A percentile compares a stretch with the other conserved stretches of the same genome.
These are phyloP conservation scores for Linnemannia exigua DNA, from an alignment of 192 early-diverging fungal genomes.

Conservation along the genomic window DNA sequence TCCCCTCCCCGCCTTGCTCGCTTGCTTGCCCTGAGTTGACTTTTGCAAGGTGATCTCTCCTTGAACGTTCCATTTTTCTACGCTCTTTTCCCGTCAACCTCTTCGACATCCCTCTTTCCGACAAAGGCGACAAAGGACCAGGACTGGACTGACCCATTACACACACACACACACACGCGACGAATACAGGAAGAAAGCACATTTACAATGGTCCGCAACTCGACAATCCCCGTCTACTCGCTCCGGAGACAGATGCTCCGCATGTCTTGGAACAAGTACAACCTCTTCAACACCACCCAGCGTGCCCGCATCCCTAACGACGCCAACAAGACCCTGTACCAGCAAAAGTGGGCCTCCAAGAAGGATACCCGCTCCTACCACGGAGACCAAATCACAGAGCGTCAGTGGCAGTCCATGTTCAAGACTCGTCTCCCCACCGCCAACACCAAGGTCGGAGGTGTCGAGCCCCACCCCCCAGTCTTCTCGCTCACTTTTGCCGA, in stretches of 20 bases:
- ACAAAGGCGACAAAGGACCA: neutral
- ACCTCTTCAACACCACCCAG: slow-evolving; percentile 86
- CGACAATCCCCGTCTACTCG: slow-evolving; percentile 55
- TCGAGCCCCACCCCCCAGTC: slow-evolving; percentile 73
- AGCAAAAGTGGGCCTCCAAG: slow-evolving; percentile 97
- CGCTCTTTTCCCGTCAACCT: neutral
- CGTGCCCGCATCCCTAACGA: slow-evolving; percentile 67
- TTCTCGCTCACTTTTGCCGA: slow-evolving; percentile 87
- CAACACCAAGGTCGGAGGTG: slow-evolving; percentile 63
- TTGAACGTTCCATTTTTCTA: neutral
- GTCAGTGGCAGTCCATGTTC: slow-evolving; percentile 83
- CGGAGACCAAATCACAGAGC: slow-evolving; percentile 90
- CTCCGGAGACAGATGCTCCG: slow-evolving; percentile 79
- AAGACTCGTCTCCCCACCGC: slow-evolving; percentile 79
- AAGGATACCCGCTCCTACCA: slow-evolving; percentile 94
- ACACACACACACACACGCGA: neutral
- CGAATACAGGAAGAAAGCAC: neutral
- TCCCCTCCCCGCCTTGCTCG: neutral
- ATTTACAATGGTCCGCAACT: slow-evolving; percentile 41
- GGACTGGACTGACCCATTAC: neutral
- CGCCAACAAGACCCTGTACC: slow-evolving; percentile 81
- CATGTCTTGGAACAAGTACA: slow-evolving; percentile 97
- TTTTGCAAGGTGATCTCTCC: neutral
- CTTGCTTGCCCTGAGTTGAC: neutral
- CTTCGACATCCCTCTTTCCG: neutral